phyloP scores from a whole-genome alignment of 116 monocot species.

The Thalassia testudinum region DNA sequence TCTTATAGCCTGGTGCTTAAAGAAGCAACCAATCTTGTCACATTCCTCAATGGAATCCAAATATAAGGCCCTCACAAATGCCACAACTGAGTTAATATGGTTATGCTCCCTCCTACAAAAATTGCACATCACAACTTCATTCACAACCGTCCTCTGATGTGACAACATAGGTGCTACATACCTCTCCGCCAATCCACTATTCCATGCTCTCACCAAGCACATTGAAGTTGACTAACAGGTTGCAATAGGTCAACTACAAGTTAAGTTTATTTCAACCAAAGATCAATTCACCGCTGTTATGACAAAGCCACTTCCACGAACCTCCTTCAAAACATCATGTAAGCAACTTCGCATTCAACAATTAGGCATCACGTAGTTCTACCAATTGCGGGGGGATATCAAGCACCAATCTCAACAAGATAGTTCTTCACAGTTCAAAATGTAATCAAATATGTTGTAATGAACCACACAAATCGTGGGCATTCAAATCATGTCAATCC shows the following conservation, averaged over 20 bases:
- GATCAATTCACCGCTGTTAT: neutral
- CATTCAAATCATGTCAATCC: no score
- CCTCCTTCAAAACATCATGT: neutral
- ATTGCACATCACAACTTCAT: neutral
- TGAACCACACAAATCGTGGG: no score
- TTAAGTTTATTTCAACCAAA: neutral
- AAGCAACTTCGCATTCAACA: neutral
- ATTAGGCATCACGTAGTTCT: neutral
- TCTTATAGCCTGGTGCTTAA: neutral
- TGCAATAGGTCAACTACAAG: neutral
- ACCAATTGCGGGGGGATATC: no score
- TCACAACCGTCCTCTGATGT: neutral
- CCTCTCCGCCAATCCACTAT: neutral
- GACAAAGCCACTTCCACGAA: neutral
- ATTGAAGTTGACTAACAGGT: neutral
- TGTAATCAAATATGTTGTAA: no score
- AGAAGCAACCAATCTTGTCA: neutral
- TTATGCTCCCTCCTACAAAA: neutral
- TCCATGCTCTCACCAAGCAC: neutral
- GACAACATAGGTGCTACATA: constrained; percentile 2
- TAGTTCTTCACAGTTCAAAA: no score
- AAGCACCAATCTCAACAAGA: no score
- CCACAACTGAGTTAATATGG: neutral
- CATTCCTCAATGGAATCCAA: neutral
- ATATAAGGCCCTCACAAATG: neutral